A percentile compares a stretch with the other conserved stretches of the same genome.
phyloP scores from a whole-genome alignment of 2,329 filamentous ascomycete genomes.

The Fusarium pininemorale region DNA sequence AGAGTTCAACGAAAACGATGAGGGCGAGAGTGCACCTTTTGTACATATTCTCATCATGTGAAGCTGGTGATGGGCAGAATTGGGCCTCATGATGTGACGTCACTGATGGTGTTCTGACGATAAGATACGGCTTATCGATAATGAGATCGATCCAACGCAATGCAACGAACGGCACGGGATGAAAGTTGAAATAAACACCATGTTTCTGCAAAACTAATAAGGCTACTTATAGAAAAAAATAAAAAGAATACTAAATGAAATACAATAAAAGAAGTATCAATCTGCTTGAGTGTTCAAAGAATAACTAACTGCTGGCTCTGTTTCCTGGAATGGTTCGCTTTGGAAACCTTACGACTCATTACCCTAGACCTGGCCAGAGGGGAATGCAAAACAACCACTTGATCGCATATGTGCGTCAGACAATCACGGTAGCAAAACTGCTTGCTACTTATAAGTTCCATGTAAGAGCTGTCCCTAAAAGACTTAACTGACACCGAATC shows the following conservation, averaged over 20 bases:
- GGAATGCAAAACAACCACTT: neutral
- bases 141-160: neutral
- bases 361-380: neutral
- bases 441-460: too few species aligned
- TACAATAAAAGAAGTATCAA: too few species aligned
- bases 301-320: rapidly evolving
- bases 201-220: rapidly evolving
- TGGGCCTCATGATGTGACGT: neutral
- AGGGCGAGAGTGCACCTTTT: neutral
- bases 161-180: too few species aligned
- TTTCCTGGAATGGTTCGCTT: too few species aligned
- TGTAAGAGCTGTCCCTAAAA: rapidly evolving
- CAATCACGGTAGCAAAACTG: rapidly evolving
- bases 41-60: neutral
- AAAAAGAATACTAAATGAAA: rapidly evolving
- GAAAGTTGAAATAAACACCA: rapidly evolving
- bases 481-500: rapidly evolving
- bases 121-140: neutral
- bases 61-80: neutral
- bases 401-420: too few species aligned
- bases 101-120: neutral
- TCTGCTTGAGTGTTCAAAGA: neutral
- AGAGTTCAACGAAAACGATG: neutral
- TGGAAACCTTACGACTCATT: neutral
- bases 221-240: neutral